Percentiles rank a stretch among this genome's conserved stretches.
Conservation (phyloP, 768 basidiomycete genomes). For the Trametes cingulata region DNA sequence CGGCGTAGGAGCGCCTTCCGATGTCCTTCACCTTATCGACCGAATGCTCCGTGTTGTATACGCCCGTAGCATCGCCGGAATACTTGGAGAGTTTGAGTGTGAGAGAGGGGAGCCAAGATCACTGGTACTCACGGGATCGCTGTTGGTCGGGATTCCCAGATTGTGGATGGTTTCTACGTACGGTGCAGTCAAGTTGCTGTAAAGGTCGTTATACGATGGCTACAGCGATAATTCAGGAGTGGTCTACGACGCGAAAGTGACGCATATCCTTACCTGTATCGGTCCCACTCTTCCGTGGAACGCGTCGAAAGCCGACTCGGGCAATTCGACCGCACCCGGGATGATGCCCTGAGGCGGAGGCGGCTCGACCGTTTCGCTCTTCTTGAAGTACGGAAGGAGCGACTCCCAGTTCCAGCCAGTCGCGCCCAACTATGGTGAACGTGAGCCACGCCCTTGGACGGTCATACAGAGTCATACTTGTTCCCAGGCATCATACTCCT, state of each 20-base stretch:
- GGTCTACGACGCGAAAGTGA: neutral
- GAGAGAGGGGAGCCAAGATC: neutral
- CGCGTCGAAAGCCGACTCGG: slow-evolving; percentile 44
- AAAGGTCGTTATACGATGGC: slow-evolving; percentile 3
- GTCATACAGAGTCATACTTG: slow-evolving; percentile 7
- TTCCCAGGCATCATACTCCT: slow-evolving; percentile 47
- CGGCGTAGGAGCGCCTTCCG: slow-evolving; percentile 2
- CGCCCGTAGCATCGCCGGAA: neutral
- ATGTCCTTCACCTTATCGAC: neutral
- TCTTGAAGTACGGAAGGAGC: slow-evolving; percentile 45
- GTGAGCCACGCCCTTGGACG: neutral
- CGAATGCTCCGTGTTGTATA: slow-evolving; percentile 1
- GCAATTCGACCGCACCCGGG: slow-evolving; percentile 34
- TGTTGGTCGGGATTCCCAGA: slow-evolving; percentile 40
- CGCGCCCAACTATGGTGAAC: slow-evolving; percentile 18
- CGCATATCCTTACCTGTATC: slow-evolving; percentile 32
- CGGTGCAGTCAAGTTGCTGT: slow-evolving; percentile 1
- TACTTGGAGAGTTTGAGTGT: neutral
- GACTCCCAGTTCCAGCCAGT: slow-evolving; percentile 44
- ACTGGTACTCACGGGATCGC: slow-evolving; percentile 38
- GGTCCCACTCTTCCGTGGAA: slow-evolving; percentile 52
- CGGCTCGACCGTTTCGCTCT: slow-evolving; percentile 52
- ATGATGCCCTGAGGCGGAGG: slow-evolving; percentile 31
- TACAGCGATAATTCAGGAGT: neutral
- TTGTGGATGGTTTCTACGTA: slow-evolving; percentile 35